Percentiles rank a stretch among this genome's conserved stretches.
These are phyloP conservation scores for Macrotyloma uniflorum DNA, from an alignment of 306 rosid species.

Conservation along the genomic window DNA sequence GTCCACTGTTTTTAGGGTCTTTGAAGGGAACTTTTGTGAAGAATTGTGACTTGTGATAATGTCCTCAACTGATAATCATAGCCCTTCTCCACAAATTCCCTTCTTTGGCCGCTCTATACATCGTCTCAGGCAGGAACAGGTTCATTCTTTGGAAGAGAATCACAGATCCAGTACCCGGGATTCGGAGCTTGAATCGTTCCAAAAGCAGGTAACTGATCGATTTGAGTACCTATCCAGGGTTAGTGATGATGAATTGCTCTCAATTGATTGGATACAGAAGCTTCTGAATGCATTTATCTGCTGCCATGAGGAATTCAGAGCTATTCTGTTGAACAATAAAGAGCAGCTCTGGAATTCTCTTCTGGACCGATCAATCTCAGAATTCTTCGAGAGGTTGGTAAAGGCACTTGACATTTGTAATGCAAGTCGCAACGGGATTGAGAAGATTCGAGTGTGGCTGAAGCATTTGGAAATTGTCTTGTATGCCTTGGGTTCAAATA, in stretches of 20 bases:
- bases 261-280: slow-evolving; percentile 1
- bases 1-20: background rate
- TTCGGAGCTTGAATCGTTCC: slow-evolving; percentile 4
- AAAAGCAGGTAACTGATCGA: background rate
- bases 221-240: background rate
- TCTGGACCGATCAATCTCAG: background rate
- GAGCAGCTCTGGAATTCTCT: background rate
- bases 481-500: background rate
- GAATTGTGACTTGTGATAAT: background rate
- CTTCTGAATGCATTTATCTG: slow-evolving; percentile 7
- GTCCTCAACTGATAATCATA: background rate
- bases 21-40: background rate
- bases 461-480: slow-evolving; percentile 6
- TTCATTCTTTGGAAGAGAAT: slow-evolving; percentile 6
- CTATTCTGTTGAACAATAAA: background rate
- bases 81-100: background rate
- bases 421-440: background rate
- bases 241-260: slow-evolving; percentile 13
- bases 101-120: background rate
- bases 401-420: slow-evolving; percentile 18
- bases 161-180: background rate
- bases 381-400: background rate
- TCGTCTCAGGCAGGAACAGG: background rate
- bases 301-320: slow-evolving; percentile 20
- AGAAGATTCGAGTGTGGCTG: background rate